These are phyloP conservation scores for Lotmaria passim DNA, from an alignment of 208 protist genomes.

Conservation along the genomic window DNA sequence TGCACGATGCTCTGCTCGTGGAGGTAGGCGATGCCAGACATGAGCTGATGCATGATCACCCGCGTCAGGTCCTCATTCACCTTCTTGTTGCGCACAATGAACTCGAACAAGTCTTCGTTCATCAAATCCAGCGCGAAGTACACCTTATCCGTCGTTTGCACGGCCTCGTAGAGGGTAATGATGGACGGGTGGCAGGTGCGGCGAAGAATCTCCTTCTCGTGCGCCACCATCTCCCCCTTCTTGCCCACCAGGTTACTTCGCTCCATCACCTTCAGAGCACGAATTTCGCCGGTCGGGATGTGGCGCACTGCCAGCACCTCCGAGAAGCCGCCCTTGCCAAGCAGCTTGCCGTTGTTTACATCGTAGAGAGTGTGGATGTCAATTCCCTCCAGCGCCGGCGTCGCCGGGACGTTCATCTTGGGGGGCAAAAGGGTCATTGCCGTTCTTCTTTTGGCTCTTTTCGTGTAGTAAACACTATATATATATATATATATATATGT, in stretches of 20 bases:
- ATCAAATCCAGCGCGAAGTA: constrained; percentile 91
- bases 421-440: constrained; percentile 34
- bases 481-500: too few species aligned
- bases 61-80: constrained; percentile 74
- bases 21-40: constrained; percentile 77
- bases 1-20: constrained; percentile 85
- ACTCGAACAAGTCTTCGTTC: constrained; percentile 86
- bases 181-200: constrained; percentile 81
- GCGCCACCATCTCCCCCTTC: constrained; percentile 81
- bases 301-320: constrained; percentile 73
- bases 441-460: constrained; percentile 1
- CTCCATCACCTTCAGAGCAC: constrained; percentile 85
- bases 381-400: constrained; percentile 66
- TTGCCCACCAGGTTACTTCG: constrained; percentile 65
- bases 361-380: constrained; percentile 75
- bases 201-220: constrained; percentile 88
- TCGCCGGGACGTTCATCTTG: constrained; percentile 64
- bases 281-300: constrained; percentile 58
- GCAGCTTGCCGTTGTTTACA: constrained; percentile 50
- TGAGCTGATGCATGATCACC: constrained; percentile 69
- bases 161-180: constrained; percentile 80
- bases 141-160: constrained; percentile 62
- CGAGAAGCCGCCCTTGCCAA: constrained; percentile 86
- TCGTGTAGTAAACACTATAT: too few species aligned
- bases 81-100: constrained; percentile 76